phyloP scores from a whole-genome alignment of 139 green algal genomes.

The Gonium pectorale region DNA sequence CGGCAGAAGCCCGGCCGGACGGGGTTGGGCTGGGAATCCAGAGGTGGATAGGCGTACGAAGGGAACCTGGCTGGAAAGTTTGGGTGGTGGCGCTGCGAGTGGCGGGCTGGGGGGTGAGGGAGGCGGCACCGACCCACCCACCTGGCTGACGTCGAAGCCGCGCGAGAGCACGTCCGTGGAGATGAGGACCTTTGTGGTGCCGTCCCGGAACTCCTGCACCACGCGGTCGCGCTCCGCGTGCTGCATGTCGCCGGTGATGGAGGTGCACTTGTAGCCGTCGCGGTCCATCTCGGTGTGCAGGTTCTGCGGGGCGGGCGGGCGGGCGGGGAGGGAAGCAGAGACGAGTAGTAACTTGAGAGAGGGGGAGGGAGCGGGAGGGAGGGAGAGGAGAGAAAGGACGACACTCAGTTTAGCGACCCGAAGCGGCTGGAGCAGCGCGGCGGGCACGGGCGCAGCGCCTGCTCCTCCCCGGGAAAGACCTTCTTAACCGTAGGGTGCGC shows the following conservation, averaged over 20 bases:
- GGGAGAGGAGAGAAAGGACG: background rate
- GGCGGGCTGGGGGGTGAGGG: too few relatives aligned
- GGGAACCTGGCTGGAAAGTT: too few relatives aligned
- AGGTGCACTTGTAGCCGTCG: constrained; percentile 95
- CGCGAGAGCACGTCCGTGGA: constrained; percentile 95
- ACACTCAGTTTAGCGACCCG: background rate
- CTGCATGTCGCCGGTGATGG: constrained; percentile 89
- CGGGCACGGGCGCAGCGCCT: too few relatives aligned
- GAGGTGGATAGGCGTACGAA: too few relatives aligned
- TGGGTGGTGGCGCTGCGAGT: too few relatives aligned
- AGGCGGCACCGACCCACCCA: constrained; percentile 45
- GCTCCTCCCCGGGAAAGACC: too few relatives aligned
- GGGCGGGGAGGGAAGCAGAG: background rate
- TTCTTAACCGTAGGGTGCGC: too few relatives aligned
- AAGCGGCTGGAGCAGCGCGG: background rate
- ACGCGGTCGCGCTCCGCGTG: constrained; percentile 88
- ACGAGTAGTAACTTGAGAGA: background rate
- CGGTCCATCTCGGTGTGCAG: constrained; percentile 79
- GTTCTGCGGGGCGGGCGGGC: background rate
- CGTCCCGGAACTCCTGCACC: constrained; percentile 92
- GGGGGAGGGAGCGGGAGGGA: background rate
- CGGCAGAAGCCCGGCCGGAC: too few relatives aligned
- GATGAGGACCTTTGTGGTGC: constrained; percentile 97
- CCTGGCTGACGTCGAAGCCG: constrained; percentile 97
- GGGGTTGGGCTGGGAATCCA: too few relatives aligned